Conservation (phyloP, 306 rosid genomes). For the Alnus rubra region DNA sequence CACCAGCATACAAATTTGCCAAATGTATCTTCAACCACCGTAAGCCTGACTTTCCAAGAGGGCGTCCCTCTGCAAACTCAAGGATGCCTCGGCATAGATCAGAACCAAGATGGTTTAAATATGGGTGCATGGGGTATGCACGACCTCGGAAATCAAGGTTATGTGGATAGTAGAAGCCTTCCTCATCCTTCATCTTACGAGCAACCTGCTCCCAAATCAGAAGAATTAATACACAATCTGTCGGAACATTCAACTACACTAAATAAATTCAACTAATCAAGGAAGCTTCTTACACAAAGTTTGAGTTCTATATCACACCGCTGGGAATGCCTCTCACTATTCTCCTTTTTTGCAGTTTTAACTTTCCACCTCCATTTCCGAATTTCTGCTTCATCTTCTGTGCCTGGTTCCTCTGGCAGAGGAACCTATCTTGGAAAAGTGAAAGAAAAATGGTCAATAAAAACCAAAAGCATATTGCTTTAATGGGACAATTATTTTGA, state of each 20-base stretch:
- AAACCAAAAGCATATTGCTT: constrained; percentile 8
- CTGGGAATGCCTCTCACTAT: constrained; percentile 81
- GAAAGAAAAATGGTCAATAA: constrained; percentile 6
- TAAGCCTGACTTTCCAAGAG: constrained; percentile 81
- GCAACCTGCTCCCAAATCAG: constrained; percentile 65
- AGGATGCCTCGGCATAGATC: constrained; percentile 93
- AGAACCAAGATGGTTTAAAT: constrained; percentile 96
- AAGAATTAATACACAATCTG: constrained; percentile 21
- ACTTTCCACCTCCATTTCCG: constrained; percentile 94
- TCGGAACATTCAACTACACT: constrained; percentile 3
- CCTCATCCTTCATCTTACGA: constrained; percentile 94
- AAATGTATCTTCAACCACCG: constrained; percentile 94
- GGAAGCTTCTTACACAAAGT: constrained; percentile 73
- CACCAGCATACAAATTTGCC: constrained; percentile 91
- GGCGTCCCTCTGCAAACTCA: constrained; percentile 92
- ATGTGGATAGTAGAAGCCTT: constrained; percentile 96
- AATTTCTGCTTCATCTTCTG: constrained; percentile 75
- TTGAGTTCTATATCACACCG: constrained; percentile 92
- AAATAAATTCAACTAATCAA: constrained; percentile 13
- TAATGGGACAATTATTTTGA: neutral
- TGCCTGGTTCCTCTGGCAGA: constrained; percentile 74
- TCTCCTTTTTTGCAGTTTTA: constrained; percentile 68
- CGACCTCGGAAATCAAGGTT: constrained; percentile 97
- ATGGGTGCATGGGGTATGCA: constrained; percentile 97
- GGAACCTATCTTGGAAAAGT: constrained; percentile 49